Evolutionary conservation across 169 alveolate genomes (phyloP).

Genomic region (Amoebophrya sp.): DNA sequence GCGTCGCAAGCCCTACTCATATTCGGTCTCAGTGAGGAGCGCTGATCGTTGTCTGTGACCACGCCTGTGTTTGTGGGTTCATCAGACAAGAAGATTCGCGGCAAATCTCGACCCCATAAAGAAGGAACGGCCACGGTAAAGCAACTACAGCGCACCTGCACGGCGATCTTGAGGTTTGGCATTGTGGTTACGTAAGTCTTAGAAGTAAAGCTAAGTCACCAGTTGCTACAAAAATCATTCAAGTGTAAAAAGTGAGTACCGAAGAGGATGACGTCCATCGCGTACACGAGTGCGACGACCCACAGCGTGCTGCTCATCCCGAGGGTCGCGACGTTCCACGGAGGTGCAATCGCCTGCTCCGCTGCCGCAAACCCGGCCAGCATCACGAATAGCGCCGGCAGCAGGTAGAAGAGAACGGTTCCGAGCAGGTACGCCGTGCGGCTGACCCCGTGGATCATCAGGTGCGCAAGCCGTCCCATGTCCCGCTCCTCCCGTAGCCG

Average conservation of each 20-base stretch:
- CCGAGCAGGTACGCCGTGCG: neutral
- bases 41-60: no score
- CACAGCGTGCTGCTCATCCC: neutral
- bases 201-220: no score
- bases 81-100: no score
- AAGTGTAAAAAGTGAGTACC: neutral
- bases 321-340: neutral
- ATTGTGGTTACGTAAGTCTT: no score
- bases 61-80: no score
- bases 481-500: neutral
- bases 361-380: neutral
- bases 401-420: neutral
- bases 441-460: neutral
- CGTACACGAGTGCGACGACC: neutral
- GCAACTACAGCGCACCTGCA: no score
- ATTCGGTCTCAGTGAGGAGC: no score
- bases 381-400: neutral
- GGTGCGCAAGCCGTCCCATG: neutral
- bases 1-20: no score
- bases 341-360: neutral
- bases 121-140: no score
- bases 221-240: neutral
- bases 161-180: no score
- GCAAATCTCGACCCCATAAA: no score
- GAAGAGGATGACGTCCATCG: neutral